Percentiles rank a stretch among this genome's conserved stretches.
Conservation (phyloP, 176 grass and related monocot genomes). For the Oryza punctata region DNA sequence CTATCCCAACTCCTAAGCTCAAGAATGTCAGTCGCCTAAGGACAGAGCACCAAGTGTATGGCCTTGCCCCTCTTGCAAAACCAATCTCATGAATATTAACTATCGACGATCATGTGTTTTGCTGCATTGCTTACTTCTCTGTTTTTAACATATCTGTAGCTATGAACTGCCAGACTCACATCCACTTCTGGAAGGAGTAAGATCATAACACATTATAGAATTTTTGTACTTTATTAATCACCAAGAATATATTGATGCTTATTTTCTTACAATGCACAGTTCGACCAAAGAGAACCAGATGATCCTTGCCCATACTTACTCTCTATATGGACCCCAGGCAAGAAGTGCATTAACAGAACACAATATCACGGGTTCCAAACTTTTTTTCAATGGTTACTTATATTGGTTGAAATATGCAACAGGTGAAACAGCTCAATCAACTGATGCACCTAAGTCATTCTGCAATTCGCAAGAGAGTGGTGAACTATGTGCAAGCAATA, state of each 20-base stretch:
- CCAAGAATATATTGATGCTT: conserved; percentile 7
- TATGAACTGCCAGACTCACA: conserved; percentile 86
- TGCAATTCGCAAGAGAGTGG: conserved; percentile 60
- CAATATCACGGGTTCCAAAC: not conserved
- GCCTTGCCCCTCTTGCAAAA: conserved; percentile 18
- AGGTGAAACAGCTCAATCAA: conserved; percentile 90
- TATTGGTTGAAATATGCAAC: conserved; percentile 26
- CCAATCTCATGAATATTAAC: not conserved
- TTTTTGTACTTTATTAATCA: not conserved
- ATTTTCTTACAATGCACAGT: conserved; percentile 50
- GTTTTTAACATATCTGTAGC: conserved; percentile 46
- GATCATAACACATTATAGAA: conserved; percentile 30
- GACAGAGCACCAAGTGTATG: conserved; percentile 96
- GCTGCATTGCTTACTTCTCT: not conserved
- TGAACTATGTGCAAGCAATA: conserved; percentile 53
- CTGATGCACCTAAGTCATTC: conserved; percentile 62
- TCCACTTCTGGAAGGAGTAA: conserved; percentile 64
- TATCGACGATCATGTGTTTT: not conserved
- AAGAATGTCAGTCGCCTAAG: conserved; percentile 80
- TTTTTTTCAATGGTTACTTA: not conserved
- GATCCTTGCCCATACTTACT: conserved; percentile 79
- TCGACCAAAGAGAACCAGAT: conserved; percentile 69
- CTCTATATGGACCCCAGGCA: conserved; percentile 84
- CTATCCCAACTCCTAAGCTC: conserved; percentile 74
- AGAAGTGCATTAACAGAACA: conserved; percentile 18